Base-by-base conservation (phyloP, 192 early-diverging fungal genomes). In the Rhizophagus clarus region DNA sequence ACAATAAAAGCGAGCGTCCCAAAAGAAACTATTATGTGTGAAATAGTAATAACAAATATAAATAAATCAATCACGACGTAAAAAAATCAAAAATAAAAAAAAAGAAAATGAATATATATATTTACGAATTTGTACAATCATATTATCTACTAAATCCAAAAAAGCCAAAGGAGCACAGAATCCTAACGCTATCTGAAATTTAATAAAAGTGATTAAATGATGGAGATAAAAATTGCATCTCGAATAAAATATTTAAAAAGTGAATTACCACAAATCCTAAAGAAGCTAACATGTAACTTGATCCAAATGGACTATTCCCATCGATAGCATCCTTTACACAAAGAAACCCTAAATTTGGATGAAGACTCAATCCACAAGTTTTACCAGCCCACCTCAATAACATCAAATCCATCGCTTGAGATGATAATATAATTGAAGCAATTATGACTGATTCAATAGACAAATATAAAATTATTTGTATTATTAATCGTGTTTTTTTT, bases 1-100 rank as follows among this genome's bases (percentile, higher is more conserved):
- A 90, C 77, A 56, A 90, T 86, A 24, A 88, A 56, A 49, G 85
- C 74, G 34, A 93, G 76, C 70, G 88, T 74, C 14, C 89, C 77
- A 31, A 89, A 82, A 15, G 91, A 93, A 4, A 88, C 91, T 86
- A 91, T 6, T 45, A 45, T 12, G 11, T 45, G 1, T 42, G 40
- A 42, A 42, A 10, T 42, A 10, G 7, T 42, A 42, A 42, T 7
- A 42, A 9, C 9, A 42, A 42, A 42, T 37, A 37, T 42, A 42
- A 42, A 42, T 7, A 42, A 42, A 11, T 42, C 15, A 51, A 47
- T 47, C 11, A 47, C 45, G 45, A 47, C 45, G 45, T 17, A 51
- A 4, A 51, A 51, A 51, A 51, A 2, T 2, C 15, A 51, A 51
- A 14, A 51, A 17, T 14, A 47, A 12, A 47, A 47, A 47, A 11